Percentiles rank a stretch among this genome's conserved stretches.
phyloP scores from a whole-genome alignment of 148 eudicot species.

The Rhododendron molle region DNA sequence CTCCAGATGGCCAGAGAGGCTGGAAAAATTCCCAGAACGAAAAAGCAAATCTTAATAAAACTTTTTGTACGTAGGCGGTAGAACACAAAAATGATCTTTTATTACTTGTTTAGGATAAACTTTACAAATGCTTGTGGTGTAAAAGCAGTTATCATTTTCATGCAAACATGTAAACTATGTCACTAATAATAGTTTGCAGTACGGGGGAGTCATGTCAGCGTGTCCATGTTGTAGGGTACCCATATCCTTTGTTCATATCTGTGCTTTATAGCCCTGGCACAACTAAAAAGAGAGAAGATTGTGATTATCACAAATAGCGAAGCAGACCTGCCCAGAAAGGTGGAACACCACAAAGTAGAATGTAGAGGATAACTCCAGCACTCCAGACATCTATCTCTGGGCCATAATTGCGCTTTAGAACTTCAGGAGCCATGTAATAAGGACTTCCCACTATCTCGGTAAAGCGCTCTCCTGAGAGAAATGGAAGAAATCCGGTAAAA shows the following conservation, averaged over 20 bases:
- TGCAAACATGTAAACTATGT: not conserved
- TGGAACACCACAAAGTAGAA: slow-evolving; percentile 62
- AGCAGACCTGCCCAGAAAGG: slow-evolving; percentile 62
- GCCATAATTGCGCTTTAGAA: slow-evolving; percentile 55
- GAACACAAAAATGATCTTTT: not conserved
- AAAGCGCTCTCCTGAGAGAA: slow-evolving; percentile 38
- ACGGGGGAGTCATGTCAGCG: not conserved
- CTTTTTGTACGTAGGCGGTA: not conserved
- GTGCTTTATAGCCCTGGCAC: not conserved
- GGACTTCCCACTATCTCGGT: slow-evolving; percentile 60
- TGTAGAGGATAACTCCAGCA: slow-evolving; percentile 62
- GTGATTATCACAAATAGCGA: not conserved
- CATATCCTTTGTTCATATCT: not conserved
- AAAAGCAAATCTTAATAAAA: not conserved
- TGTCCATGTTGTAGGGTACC: not conserved
- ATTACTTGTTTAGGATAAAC: not conserved
- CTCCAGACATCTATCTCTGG: slow-evolving; percentile 62
- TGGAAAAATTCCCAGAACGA: not conserved
- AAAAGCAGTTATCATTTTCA: not conserved
- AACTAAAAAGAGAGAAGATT: not conserved
- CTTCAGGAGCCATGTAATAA: slow-evolving; percentile 68
- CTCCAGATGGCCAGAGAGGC: not conserved
- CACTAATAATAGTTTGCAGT: not conserved
- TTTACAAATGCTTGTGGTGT: not conserved
- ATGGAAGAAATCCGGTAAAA: slow-evolving; percentile 1